A percentile compares a stretch with the other conserved stretches of the same genome.
Conservation (phyloP, 805 yeast genomes). For the Saccharomyces eubayanus region DNA sequence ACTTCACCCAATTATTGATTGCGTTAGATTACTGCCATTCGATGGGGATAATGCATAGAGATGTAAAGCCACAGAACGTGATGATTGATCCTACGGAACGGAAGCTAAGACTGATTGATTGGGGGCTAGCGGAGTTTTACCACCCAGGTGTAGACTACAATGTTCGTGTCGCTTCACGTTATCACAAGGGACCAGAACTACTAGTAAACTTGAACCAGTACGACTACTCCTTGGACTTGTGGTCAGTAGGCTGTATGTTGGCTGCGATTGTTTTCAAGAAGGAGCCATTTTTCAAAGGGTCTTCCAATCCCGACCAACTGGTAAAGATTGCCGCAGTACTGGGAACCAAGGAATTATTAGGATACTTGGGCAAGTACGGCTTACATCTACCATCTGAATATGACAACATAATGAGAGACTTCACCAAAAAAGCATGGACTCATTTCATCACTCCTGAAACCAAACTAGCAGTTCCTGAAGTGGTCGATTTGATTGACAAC, state of each 20-base stretch:
- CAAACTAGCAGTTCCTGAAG: conserved; percentile 50
- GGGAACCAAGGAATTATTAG: conserved; percentile 73
- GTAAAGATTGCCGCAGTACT: conserved; percentile 81
- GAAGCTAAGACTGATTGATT: conserved; percentile 75
- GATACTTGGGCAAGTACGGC: conserved; percentile 63
- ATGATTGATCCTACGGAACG: conserved; percentile 80
- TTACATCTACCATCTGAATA: conserved; percentile 67
- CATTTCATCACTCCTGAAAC: conserved; percentile 51
- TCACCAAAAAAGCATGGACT: conserved; percentile 59
- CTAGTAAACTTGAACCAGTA: conserved; percentile 79
- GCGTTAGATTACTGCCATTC: conserved; percentile 88
- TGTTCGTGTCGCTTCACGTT: conserved; percentile 88
- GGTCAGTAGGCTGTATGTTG: conserved; percentile 91
- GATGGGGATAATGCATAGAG: conserved; percentile 93
- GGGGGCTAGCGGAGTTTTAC: conserved; percentile 94
- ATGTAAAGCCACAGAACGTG: conserved; percentile 91
- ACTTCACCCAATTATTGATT: conserved; percentile 70
- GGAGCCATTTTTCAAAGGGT: conserved; percentile 90
- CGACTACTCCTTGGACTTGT: conserved; percentile 84
- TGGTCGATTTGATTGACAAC: conserved; percentile 73
- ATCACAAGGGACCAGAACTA: conserved; percentile 89
- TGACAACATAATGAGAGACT: conserved; percentile 62
- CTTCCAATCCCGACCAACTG: conserved; percentile 82
- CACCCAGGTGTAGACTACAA: conserved; percentile 85
- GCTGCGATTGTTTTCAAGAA: conserved; percentile 85